These are phyloP conservation scores for Rhizopus arrhizus DNA, from an alignment of 371 early-diverging fungal species.

Conservation along the genomic window DNA sequence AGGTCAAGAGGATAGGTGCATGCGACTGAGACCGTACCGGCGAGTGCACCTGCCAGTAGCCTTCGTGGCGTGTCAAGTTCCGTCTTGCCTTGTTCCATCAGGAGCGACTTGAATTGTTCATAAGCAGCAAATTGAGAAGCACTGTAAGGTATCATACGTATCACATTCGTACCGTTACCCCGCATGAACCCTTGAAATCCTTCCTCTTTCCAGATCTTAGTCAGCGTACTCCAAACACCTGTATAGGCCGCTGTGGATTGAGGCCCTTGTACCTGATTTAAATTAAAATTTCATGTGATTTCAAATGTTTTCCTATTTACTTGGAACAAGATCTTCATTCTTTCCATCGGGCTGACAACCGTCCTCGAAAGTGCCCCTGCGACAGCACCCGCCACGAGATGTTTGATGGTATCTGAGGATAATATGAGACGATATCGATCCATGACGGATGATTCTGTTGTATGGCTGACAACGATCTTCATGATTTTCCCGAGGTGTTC, in stretches of 20 bases:
- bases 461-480: constrained; percentile 28
- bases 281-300: constrained; percentile 29
- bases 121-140: constrained; percentile 90
- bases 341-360: constrained; percentile 90
- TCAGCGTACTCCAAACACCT: constrained; percentile 72
- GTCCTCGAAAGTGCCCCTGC: constrained; percentile 93
- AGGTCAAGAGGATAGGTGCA: constrained; percentile 91
- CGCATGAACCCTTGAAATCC: constrained; percentile 85
- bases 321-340: constrained; percentile 92
- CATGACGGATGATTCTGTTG: constrained; percentile 19
- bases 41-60: constrained; percentile 79
- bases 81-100: constrained; percentile 69
- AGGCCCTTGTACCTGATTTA: constrained; percentile 71
- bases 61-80: constrained; percentile 76
- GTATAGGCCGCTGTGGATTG: constrained; percentile 64
- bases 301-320: constrained; percentile 42
- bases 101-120: constrained; percentile 72
- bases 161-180: constrained; percentile 92
- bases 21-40: constrained; percentile 81
- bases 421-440: constrained; percentile 11
- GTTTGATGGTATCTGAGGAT: constrained; percentile 65
- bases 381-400: constrained; percentile 86
- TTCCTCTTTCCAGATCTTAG: constrained; percentile 87
- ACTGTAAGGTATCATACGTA: constrained; percentile 91
- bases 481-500: constrained; percentile 46